Evolutionary conservation across 192 early-diverging fungal genomes (phyloP), one percentile per base, ranked within the genome.

Genomic region (Coemansia sp.): DNA sequence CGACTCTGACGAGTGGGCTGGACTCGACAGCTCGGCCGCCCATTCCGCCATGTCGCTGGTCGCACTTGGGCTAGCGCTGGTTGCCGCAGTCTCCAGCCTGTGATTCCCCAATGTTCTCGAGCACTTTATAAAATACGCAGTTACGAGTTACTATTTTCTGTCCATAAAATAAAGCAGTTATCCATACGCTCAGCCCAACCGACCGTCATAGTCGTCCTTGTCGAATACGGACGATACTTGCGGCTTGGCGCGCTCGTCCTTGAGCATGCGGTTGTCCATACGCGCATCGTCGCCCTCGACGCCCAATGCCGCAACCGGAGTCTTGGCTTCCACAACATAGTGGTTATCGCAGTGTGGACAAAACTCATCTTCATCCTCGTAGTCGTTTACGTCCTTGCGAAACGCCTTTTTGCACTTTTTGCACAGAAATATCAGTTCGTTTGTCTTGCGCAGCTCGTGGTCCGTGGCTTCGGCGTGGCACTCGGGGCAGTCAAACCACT

Each of bases 371-470:
- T 87, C 87, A 57, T 96, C 95, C 39, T 96, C 93, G 73, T 90
- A 98, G 56, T 93, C 86, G 45, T 37, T 38, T 83, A 93, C 83
- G 64, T 95, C 88, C 73, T 98, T 98, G 66, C 95, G 86, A 69
- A 98, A 98, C n/a, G 90, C 88, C 82, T 98, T 98, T 86, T 92
- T 94, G 83, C 97, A 98, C 64, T 97, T 97, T 79, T 98, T 98
- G 82, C 97, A 98, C 8, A 91, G 90, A 83, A 98, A 95, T 4
- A 92, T 86, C 90, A 98, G 94, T 71, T 98, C 97, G 43, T 79
- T 75, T 19, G 91, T 85, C 73, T 93, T 93, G 64, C 82, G 82
- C 15, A 97, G 82, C 24, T 75, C 72, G 73, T 97, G 94, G 69
- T 91, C 86, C 2, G 87, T 69, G 9, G 69, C 72, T 62, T 94